Percentiles rank a stretch among this genome's conserved stretches.
phyloP scores from a whole-genome alignment of 2,329 filamentous ascomycete genomes.

The Claviceps pazoutovae region DNA sequence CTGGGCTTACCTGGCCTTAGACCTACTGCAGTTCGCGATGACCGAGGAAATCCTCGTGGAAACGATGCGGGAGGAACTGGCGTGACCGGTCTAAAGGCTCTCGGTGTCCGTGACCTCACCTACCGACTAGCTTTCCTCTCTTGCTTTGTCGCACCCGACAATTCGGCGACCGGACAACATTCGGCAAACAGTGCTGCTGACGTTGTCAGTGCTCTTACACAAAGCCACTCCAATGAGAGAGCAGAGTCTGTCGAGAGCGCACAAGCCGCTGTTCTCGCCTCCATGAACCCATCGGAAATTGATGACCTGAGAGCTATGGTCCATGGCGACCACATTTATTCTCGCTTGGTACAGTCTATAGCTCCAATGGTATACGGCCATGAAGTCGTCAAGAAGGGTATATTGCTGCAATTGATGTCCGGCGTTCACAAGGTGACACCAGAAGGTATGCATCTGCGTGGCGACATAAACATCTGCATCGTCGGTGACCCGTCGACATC shows the following conservation, averaged over 20 bases:
- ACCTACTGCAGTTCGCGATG: constrained; percentile 74
- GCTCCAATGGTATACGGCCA: constrained; percentile 97
- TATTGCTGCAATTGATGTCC: constrained; percentile 89
- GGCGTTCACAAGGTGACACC: constrained; percentile 84
- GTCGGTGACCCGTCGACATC: constrained; percentile 94
- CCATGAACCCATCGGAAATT: constrained; percentile 75
- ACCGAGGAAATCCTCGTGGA: constrained; percentile 55
- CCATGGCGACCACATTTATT: constrained; percentile 90
- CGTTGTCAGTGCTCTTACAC: constrained; percentile 68
- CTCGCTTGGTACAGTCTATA: constrained; percentile 79
- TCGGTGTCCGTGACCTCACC: constrained; percentile 89
- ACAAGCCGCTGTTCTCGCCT: constrained; percentile 75
- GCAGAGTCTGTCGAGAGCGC: constrained; percentile 67
- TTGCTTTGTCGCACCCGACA: constrained; percentile 90
- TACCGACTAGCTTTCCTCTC: constrained; percentile 94
- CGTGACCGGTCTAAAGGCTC: constrained; percentile 74
- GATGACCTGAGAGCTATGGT: constrained; percentile 88
- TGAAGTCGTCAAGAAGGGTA: constrained; percentile 92
- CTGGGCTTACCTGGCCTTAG: constrained; percentile 76
- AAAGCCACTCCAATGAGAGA: constrained; percentile 45
- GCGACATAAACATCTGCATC: constrained; percentile 97
- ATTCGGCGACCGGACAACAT: constrained; percentile 62
- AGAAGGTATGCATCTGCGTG: constrained; percentile 89
- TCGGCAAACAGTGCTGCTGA: constrained; percentile 54
- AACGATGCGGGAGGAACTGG: constrained; percentile 73